Conservation (phyloP, 202 grass and related monocot genomes). For the Carex sylvatica region DNA sequence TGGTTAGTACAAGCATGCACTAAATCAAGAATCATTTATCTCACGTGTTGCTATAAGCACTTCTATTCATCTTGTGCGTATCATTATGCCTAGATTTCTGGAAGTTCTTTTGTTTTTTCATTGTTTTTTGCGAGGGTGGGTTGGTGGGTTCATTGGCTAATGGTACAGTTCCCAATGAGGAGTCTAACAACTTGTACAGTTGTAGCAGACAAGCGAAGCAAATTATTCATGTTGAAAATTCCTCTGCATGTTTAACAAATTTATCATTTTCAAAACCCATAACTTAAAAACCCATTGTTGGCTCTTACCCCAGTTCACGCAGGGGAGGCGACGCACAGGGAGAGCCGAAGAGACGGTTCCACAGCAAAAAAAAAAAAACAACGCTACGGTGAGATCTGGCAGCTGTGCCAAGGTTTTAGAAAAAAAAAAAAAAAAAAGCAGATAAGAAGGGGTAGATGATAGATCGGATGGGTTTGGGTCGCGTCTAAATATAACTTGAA, state of each 20-base stretch:
- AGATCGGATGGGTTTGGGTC: no score
- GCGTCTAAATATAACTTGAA: no score
- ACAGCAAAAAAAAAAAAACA: no score
- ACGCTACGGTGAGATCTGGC: no score
- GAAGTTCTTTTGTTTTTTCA: background rate
- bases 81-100: background rate
- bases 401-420: no score
- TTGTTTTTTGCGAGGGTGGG: background rate
- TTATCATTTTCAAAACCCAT: background rate
- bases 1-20: background rate
- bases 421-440: no score
- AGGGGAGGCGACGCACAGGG: no score
- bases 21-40: background rate
- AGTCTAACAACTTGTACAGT: background rate
- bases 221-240: conserved; percentile 2
- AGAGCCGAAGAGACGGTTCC: no score
- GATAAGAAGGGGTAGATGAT: no score
- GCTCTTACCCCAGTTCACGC: no score
- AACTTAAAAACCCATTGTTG: no score
- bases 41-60: background rate
- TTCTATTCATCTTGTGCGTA: no score
- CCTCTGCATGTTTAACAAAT: conserved; percentile 8
- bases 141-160: background rate
- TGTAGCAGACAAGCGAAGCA: background rate
- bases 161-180: background rate